These are phyloP conservation scores for Podosphaera aphanis DNA, from an alignment of 2,329 filamentous ascomycete genomes.

Conservation along the genomic window DNA sequence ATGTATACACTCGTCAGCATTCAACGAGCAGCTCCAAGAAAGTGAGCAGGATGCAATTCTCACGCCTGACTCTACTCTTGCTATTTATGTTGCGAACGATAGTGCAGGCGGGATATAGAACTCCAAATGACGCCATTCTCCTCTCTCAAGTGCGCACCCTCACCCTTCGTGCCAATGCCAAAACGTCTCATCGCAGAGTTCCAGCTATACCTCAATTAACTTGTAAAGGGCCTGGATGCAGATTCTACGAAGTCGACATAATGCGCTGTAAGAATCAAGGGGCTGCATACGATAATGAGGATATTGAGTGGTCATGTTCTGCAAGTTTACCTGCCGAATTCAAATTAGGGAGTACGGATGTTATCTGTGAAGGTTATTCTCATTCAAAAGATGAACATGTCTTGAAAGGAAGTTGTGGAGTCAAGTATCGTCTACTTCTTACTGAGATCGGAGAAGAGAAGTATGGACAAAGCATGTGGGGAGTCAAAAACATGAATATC, in stretches of 20 bases:
- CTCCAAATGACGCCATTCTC: constrained; percentile 25
- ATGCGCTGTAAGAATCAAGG: constrained; percentile 85
- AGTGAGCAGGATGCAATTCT: constrained; percentile 8
- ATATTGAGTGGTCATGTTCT: constrained; percentile 79
- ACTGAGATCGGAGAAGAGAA: constrained; percentile 52
- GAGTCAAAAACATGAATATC: not conserved
- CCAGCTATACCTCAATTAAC: constrained; percentile 53
- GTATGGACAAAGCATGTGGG: constrained; percentile 24
- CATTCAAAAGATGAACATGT: constrained; percentile 58
- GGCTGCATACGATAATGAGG: constrained; percentile 50
- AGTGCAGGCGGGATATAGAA: not conserved
- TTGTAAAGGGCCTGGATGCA: constrained; percentile 38
- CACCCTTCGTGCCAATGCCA: constrained; percentile 44
- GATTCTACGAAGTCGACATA: constrained; percentile 41
- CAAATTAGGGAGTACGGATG: constrained; percentile 63
- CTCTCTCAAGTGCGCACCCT: constrained; percentile 50
- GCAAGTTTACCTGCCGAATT: constrained; percentile 35
- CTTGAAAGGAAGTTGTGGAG: constrained; percentile 78
- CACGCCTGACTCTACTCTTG: constrained; percentile 9
- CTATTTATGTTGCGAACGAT: constrained; percentile 7
- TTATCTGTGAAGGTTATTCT: constrained; percentile 76
- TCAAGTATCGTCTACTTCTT: constrained; percentile 63
- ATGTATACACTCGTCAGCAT: too few relatives aligned
- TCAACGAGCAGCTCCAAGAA: too few relatives aligned
- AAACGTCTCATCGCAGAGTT: constrained; percentile 56